Conservation (phyloP, 2,329 filamentous ascomycete species). For the Thelonectria olida region DNA sequence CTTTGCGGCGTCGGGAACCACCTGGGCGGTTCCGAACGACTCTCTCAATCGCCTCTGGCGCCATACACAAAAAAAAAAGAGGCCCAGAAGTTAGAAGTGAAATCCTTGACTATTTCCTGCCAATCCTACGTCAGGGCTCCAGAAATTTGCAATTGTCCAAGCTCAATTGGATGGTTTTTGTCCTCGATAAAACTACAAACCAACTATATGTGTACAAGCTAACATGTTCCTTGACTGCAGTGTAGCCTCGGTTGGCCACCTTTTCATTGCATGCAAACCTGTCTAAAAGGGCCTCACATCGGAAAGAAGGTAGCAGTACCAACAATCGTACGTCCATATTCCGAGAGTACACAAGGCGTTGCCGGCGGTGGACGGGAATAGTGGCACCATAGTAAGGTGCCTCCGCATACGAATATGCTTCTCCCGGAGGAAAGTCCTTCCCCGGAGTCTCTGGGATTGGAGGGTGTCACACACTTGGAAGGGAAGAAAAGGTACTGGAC, state of each 20-base stretch:
- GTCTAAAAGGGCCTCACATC: not conserved
- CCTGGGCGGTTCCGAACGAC: not conserved
- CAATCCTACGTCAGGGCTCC: constrained; percentile 38
- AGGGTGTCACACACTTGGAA: not conserved
- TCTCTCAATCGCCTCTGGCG: not conserved
- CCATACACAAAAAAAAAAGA: not conserved
- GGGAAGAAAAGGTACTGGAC: not conserved
- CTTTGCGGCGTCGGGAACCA: not conserved
- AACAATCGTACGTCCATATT: not conserved
- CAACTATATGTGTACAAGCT: not conserved
- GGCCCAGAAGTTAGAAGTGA: constrained; percentile 13
- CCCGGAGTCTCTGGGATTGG: not conserved
- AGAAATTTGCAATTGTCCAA: constrained; percentile 37
- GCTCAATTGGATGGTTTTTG: constrained; percentile 34
- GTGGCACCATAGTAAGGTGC: not conserved
- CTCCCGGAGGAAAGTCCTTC: not conserved
- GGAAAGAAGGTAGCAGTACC: not conserved
- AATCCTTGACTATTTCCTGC: constrained; percentile 6
- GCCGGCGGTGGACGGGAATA: constrained; percentile 1
- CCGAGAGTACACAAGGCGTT: not conserved
- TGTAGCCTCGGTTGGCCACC: not conserved
- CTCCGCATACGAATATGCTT: not conserved
- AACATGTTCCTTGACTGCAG: not conserved
- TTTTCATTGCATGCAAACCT: not conserved
- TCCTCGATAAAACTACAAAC: not conserved